These are phyloP conservation scores for Tuber aestivum DNA, from an alignment of 495 filamentous ascomycete genomes.

Conservation along the genomic window DNA sequence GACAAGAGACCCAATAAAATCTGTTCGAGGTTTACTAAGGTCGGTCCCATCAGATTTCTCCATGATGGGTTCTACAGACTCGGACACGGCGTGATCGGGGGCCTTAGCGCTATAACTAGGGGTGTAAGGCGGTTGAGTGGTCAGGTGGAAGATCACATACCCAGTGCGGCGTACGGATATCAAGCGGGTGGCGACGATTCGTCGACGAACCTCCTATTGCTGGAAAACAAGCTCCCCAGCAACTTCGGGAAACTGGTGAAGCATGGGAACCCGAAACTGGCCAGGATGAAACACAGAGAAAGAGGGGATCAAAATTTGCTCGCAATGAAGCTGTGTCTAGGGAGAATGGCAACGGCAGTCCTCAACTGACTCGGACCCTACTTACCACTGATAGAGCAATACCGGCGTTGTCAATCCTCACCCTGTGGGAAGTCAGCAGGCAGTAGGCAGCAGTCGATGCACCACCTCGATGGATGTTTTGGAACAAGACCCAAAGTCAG, in stretches of 20 bases:
- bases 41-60: constrained; percentile 42
- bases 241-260: not conserved
- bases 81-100: constrained; percentile 51
- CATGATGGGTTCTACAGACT: constrained; percentile 57
- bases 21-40: constrained; percentile 47
- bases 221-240: not conserved
- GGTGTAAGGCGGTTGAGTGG: constrained; percentile 29
- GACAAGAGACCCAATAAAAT: constrained; percentile 46
- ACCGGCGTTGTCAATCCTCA: constrained; percentile 12
- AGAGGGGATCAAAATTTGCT: constrained; percentile 34
- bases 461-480: constrained; percentile 47
- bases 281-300: constrained; percentile 18
- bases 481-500: constrained; percentile 44
- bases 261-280: constrained; percentile 4
- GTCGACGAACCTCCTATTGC: not conserved
- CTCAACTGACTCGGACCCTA: not conserved
- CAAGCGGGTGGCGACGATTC: constrained; percentile 12
- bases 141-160: constrained; percentile 30
- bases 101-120: constrained; percentile 5
- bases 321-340: constrained; percentile 14
- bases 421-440: constrained; percentile 4
- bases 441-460: constrained; percentile 17
- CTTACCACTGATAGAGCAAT: constrained; percentile 2
- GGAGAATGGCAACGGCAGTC: constrained; percentile 8
- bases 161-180: constrained; percentile 30